Percentiles rank a stretch among this genome's conserved stretches.
phyloP scores from a whole-genome alignment of 2,329 filamentous ascomycete genomes.

The Colletotrichum sp. region DNA sequence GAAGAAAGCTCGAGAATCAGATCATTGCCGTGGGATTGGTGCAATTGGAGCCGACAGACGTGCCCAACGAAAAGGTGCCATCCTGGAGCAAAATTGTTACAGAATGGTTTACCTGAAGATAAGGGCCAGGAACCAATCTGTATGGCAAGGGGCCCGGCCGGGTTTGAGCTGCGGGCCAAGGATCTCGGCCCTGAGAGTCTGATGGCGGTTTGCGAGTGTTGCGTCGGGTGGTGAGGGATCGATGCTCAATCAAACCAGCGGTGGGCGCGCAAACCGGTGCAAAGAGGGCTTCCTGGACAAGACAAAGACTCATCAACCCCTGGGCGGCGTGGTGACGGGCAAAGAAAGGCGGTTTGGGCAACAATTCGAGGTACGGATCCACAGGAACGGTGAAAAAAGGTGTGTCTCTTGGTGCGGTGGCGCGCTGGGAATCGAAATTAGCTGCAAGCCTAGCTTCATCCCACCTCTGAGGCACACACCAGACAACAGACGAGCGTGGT shows the following conservation, averaged over 20 bases:
- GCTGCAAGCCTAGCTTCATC: conserved; percentile 15
- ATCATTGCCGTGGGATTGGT: not conserved
- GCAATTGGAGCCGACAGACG: not conserved
- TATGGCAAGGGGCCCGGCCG: not conserved
- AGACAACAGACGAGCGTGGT: not conserved
- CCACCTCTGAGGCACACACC: conserved; percentile 10
- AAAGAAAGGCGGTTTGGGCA: not conserved
- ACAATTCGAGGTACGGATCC: not conserved
- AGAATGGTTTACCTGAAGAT: not conserved
- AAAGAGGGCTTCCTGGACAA: not conserved
- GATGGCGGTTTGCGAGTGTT: not conserved
- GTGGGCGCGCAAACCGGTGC: not conserved
- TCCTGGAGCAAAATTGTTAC: not conserved
- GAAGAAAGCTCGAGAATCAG: not conserved
- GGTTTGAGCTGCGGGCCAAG: conserved; percentile 1
- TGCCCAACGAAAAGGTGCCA: not conserved
- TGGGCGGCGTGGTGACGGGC: not conserved
- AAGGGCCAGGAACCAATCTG: not conserved
- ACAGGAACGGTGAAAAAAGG: not conserved
- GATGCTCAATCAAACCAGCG: not conserved
- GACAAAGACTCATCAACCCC: not conserved
- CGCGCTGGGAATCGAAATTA: conserved; percentile 13
- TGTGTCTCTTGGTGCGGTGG: not conserved
- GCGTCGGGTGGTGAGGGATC: not conserved
- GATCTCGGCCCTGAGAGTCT: not conserved